Conservation (phyloP, 305 asterid species). For the Striga hermonthica region DNA sequence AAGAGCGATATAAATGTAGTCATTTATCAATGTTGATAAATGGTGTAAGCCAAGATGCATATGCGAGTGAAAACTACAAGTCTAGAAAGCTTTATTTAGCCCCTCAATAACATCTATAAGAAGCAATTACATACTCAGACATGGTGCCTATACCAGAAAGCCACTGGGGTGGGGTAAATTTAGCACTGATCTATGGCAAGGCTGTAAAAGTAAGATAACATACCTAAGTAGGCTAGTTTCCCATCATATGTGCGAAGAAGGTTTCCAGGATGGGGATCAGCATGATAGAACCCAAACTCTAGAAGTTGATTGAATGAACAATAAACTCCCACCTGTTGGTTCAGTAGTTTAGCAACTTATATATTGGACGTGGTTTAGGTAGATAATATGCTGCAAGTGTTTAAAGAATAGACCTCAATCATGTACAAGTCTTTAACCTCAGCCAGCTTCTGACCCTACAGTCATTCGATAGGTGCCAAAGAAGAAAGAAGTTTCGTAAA, state of each 20-base stretch:
- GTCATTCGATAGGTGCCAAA: conserved; percentile 34
- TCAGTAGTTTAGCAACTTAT: conserved; percentile 24
- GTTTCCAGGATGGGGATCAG: conserved; percentile 99
- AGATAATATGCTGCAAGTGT: conserved; percentile 24
- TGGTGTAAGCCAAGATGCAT: conserved; percentile 12
- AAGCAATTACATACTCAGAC: conserved; percentile 3
- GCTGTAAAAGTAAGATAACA: background rate
- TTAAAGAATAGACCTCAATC: conserved; percentile 67
- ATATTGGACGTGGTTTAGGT: conserved; percentile 16
- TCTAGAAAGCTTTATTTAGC: background rate
- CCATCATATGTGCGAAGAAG: conserved; percentile 88
- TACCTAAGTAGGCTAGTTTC: conserved; percentile 95
- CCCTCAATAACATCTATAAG: conserved; percentile 12
- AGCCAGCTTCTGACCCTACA: conserved; percentile 89
- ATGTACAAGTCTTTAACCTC: conserved; percentile 87
- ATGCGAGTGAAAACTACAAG: background rate
- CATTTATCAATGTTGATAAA: conserved; percentile 19
- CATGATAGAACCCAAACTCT: conserved; percentile 92
- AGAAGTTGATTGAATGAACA: conserved; percentile 98
- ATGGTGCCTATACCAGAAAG: too few species aligned
- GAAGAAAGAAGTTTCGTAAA: conserved; percentile 16
- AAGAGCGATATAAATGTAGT: conserved; percentile 12
- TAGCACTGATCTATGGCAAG: background rate
- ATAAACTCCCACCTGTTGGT: conserved; percentile 85
- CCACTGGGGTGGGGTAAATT: background rate